A percentile compares a stretch with the other conserved stretches of the same genome.
These are phyloP conservation scores for Nepenthes mirabilis DNA, from an alignment of 148 eudicot species.

Conservation along the genomic window DNA sequence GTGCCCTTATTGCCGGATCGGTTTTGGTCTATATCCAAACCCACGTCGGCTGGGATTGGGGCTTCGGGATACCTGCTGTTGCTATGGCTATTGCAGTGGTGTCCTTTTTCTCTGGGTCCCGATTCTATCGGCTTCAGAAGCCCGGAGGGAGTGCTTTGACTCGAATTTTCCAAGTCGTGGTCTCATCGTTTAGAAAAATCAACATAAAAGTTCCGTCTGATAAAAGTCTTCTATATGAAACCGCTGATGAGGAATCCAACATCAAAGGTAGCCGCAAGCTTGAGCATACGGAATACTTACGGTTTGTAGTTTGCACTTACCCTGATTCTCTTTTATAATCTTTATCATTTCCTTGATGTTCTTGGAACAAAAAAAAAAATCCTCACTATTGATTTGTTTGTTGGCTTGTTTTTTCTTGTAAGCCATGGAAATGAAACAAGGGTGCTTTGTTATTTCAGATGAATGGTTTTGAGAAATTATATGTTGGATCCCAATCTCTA, in stretches of 20 bases:
- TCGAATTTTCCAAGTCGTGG: conserved; percentile 9
- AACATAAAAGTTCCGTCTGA: conserved; percentile 5
- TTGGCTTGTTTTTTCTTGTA: no score
- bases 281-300: conserved; percentile 7
- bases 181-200: conserved; percentile 8
- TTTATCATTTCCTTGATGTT: no score
- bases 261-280: conserved; percentile 15
- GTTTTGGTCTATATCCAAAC: conserved; percentile 11
- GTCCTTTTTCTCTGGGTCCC: conserved; percentile 9
- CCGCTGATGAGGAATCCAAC: conserved; percentile 7
- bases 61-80: conserved; percentile 14
- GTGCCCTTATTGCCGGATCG: conserved; percentile 11
- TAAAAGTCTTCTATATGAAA: conserved; percentile 6
- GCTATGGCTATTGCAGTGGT: conserved; percentile 15
- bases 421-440: no score
- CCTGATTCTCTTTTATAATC: not conserved
- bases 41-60: conserved; percentile 16
- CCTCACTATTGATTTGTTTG: not conserved
- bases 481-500: no score
- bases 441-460: no score
- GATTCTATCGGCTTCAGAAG: conserved; percentile 6
- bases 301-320: not conserved
- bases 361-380: no score
- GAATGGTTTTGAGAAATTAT: no score
- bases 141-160: conserved; percentile 14